Base-by-base conservation (phyloP, 2,329 filamentous ascomycete genomes). In the Fusarium burgessii region DNA sequence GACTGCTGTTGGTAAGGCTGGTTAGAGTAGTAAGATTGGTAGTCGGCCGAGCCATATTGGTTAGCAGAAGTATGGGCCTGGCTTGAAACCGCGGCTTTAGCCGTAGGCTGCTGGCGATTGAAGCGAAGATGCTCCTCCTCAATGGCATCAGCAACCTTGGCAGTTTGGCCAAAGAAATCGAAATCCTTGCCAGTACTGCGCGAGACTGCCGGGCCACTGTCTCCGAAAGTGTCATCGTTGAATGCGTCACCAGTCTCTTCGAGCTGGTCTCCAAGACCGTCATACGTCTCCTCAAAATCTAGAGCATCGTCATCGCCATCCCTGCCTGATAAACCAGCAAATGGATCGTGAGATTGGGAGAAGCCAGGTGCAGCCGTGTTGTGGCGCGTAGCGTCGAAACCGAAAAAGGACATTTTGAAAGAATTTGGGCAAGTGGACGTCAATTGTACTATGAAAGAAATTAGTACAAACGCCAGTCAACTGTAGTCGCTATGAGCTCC, bases 251-350 rank as follows among this genome's bases (percentile, higher is more conserved):
- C 93, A 23, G 93, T 91, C 79, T 99, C 95, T 77, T 97, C 91
- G 38, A 99, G 90, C 80, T 93, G 90, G 78, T 97, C 93, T 61
- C 94, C 96, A 42, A 99, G 86, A 20, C 95, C 95, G 81, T 99
- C 96, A 79, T 98, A 98, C 40, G 95, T 98, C 79, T 99, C 94
- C 76, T 99, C 96, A 75, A 98, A 99, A 76, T 98, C 93, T 76
- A 87, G 79, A 27, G 83, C 85, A 68, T 87, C 88, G 73, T 86
- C 85, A 55, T 91, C 89, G 64, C 91, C 88, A 65, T 87, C 86
- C 54, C 85, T 87, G 75, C 86, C 86, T 63, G 92, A 91, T 62
- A 98, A 89, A 63, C 92, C 91, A 72, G 93, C 94, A 81, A 98
- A 98, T 41, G 95, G 94, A 82, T 99, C 94, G 74, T 92, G 88